Conservation (phyloP, 2,329 filamentous ascomycete genomes). For the Aureobasidium melanogenum region DNA sequence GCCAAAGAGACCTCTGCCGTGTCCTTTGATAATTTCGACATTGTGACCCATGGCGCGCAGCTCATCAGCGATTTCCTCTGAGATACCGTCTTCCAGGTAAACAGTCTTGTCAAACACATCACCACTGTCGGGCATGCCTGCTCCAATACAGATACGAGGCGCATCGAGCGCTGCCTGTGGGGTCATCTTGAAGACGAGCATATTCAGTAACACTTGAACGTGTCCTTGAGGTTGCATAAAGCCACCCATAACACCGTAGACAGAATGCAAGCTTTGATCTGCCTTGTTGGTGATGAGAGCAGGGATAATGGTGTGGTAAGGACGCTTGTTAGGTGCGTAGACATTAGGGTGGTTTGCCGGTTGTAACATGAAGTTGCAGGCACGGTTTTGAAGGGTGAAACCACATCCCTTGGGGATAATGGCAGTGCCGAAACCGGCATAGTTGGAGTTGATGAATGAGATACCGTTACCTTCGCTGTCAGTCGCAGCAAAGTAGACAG, state of each 20-base stretch:
- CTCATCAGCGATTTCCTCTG: constrained; percentile 56
- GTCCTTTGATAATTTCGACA: constrained; percentile 59
- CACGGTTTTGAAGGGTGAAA: constrained; percentile 91
- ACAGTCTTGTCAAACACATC: constrained; percentile 56
- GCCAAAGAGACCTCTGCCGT: constrained; percentile 64
- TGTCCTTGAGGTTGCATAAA: constrained; percentile 99
- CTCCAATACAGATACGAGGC: constrained; percentile 79
- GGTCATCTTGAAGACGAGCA: constrained; percentile 70
- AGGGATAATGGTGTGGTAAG: constrained; percentile 97
- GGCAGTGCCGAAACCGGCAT: constrained; percentile 74
- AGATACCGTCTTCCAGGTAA: constrained; percentile 75
- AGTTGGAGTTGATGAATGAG: constrained; percentile 95
- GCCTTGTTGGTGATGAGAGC: constrained; percentile 72
- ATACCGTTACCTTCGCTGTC: constrained; percentile 81
- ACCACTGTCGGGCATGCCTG: constrained; percentile 56
- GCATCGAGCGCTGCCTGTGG: constrained; percentile 87
- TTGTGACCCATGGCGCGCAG: constrained; percentile 64
- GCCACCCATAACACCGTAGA: constrained; percentile 95
- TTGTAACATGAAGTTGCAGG: constrained; percentile 71
- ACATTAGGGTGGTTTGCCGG: constrained; percentile 63
- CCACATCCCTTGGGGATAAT: constrained; percentile 82
- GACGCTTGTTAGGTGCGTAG: constrained; percentile 72
- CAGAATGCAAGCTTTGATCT: constrained; percentile 68
- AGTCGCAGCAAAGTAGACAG: constrained; percentile 84
- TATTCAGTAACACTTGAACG: constrained; percentile 84